Conservation (phyloP, 169 alveolate species). For the Besnoitia besnoiti region DNA sequence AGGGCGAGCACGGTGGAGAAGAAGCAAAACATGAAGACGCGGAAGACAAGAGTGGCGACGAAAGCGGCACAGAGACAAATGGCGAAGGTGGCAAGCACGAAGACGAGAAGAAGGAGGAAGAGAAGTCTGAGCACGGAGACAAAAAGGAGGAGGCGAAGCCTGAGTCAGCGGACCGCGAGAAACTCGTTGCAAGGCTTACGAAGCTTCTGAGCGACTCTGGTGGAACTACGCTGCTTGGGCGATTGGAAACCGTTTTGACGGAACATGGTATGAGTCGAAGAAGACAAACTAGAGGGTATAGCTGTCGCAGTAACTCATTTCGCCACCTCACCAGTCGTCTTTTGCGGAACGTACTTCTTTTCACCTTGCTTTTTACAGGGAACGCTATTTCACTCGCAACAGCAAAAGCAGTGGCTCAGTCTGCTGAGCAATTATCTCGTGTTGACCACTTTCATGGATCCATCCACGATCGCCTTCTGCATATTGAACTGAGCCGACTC, state of each 20-base stretch:
- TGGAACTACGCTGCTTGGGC: not conserved
- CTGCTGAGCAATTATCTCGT: no score
- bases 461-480: no score
- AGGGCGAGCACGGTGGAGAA: not conserved
- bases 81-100: not conserved
- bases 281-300: no score
- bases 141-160: not conserved
- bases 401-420: no score
- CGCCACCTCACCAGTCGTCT: no score
- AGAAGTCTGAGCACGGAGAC: not conserved
- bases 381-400: no score
- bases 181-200: not conserved
- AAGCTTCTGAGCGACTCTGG: not conserved
- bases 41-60: not conserved
- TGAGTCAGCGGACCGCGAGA: not conserved
- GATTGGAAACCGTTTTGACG: not conserved
- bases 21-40: not conserved
- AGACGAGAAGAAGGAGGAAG: not conserved
- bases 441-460: no score
- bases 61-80: not conserved
- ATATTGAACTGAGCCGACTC: no score
- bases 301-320: no score
- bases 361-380: no score
- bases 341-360: no score
- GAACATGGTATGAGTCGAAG: slow-evolving; percentile 23